These are phyloP conservation scores for Senna tora DNA, from an alignment of 306 rosid genomes.

Conservation along the genomic window DNA sequence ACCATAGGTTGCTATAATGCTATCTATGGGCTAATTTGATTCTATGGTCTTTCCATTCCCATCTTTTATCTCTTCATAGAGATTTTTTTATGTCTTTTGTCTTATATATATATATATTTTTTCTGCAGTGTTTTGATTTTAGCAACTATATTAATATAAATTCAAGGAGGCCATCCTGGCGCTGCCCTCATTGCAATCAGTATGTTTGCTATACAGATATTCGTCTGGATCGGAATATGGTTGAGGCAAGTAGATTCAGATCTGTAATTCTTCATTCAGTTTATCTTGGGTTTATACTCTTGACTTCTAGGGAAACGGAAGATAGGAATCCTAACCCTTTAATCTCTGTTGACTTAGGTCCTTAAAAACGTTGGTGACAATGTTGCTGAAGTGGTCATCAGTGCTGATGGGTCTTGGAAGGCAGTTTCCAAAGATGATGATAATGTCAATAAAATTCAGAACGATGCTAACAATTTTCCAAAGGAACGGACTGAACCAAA, in stretches of 20 bases:
- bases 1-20: conserved; percentile 8
- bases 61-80: conserved; percentile 21
- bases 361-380: conserved; percentile 73
- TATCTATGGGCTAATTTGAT: conserved; percentile 2
- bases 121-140: conserved; percentile 86
- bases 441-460: conserved; percentile 43
- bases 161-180: conserved; percentile 89
- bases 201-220: conserved; percentile 70
- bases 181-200: conserved; percentile 97
- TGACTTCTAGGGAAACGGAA: background rate
- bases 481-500: conserved; percentile 51
- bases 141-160: conserved; percentile 66
- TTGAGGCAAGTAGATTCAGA: conserved; percentile 67
- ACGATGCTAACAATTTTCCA: conserved; percentile 37
- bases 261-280: conserved; percentile 36
- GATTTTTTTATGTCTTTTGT: conserved; percentile 33
- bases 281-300: conserved; percentile 26
- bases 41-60: background rate
- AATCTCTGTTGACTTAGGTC: conserved; percentile 51
- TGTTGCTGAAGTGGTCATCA: conserved; percentile 66
- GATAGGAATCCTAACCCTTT: conserved; percentile 16
- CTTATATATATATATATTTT: too few relatives aligned
- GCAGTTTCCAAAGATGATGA: conserved; percentile 56
- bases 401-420: conserved; percentile 90
- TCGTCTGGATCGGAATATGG: conserved; percentile 79